A percentile compares a stretch with the other conserved stretches of the same genome.
These are phyloP conservation scores for Kwoniella newhampshirensis DNA, from an alignment of 768 basidiomycete genomes.

Conservation along the genomic window DNA sequence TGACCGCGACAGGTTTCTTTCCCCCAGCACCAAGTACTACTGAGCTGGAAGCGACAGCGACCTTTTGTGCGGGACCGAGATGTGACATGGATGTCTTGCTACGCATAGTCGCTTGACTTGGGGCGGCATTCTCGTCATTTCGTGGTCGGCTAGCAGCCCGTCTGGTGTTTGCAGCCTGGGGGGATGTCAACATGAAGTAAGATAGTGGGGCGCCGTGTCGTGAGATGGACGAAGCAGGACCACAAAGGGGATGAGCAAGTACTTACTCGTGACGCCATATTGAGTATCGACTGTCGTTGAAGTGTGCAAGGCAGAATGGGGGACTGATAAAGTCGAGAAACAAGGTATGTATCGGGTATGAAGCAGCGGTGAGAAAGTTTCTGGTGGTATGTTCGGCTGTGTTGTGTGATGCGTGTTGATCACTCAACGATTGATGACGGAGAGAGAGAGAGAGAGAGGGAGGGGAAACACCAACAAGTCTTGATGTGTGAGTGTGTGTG, in stretches of 20 bases:
- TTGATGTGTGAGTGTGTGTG: neutral
- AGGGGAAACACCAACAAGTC: neutral
- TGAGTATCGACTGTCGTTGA: slow-evolving; percentile 2
- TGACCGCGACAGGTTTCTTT: slow-evolving; percentile 57
- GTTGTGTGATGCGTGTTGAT: too few relatives aligned
- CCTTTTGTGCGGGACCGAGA: slow-evolving; percentile 39
- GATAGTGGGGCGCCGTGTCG: neutral
- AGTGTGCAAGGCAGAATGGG: neutral
- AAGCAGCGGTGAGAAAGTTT: neutral
- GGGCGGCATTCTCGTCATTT: slow-evolving; percentile 51
- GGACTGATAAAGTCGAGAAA: neutral
- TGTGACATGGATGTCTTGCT: slow-evolving; percentile 43
- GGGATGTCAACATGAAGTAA: neutral
- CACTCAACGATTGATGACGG: too few relatives aligned
- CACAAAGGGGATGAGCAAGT: neutral
- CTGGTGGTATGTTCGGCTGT: neutral
- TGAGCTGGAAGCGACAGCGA: slow-evolving; percentile 12
- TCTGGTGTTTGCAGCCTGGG: slow-evolving; percentile 30
- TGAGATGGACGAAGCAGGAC: neutral
- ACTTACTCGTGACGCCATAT: slow-evolving; percentile 24
- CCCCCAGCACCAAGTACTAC: slow-evolving; percentile 14
- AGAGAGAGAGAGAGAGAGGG: neutral
- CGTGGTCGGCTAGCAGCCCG: slow-evolving; percentile 35
- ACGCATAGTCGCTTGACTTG: slow-evolving; percentile 25
- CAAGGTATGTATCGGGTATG: neutral